Conservation (phyloP, 2,329 filamentous ascomycete genomes). For the Venturiaceae sp. region DNA sequence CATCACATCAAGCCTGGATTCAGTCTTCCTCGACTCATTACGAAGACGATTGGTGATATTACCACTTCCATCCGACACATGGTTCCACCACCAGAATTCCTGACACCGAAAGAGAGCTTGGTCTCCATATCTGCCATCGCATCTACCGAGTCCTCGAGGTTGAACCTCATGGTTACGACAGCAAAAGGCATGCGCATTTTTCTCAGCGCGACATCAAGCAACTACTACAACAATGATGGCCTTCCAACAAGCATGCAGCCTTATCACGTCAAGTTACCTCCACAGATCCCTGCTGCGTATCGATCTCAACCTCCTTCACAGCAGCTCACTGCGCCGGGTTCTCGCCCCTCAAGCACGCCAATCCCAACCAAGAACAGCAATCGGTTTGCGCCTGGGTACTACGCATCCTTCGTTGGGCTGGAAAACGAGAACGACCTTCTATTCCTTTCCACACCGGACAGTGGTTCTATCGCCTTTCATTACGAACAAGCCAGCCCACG, state of each 20-base stretch:
- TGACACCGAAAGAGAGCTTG: conserved; percentile 61
- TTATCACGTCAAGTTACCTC: conserved; percentile 93
- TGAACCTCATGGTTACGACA: conserved; percentile 85
- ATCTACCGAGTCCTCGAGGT: conserved; percentile 64
- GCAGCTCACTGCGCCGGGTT: background rate
- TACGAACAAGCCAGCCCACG: conserved; percentile 41
- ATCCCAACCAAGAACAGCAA: conserved; percentile 23
- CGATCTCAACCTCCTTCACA: conserved; percentile 5
- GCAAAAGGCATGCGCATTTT: conserved; percentile 86
- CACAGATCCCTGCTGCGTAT: conserved; percentile 28
- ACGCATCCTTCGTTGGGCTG: conserved; percentile 70
- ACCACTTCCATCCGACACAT: conserved; percentile 75
- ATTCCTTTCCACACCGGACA: conserved; percentile 81
- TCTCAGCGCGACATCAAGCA: conserved; percentile 72
- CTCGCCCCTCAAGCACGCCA: conserved; percentile 19
- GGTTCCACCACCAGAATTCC: conserved; percentile 47
- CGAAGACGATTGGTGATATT: conserved; percentile 41
- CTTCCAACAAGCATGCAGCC: conserved; percentile 93
- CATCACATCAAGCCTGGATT: conserved; percentile 68
- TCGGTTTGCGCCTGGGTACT: conserved; percentile 78
- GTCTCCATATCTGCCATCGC: conserved; percentile 81
- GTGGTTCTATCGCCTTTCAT: conserved; percentile 63
- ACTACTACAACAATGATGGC: conserved; percentile 30
- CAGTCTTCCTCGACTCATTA: conserved; percentile 44
- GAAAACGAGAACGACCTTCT: conserved; percentile 56